These are phyloP conservation scores for Talaromyces proteolyticus DNA, from an alignment of 495 filamentous ascomycete species.

Conservation along the genomic window DNA sequence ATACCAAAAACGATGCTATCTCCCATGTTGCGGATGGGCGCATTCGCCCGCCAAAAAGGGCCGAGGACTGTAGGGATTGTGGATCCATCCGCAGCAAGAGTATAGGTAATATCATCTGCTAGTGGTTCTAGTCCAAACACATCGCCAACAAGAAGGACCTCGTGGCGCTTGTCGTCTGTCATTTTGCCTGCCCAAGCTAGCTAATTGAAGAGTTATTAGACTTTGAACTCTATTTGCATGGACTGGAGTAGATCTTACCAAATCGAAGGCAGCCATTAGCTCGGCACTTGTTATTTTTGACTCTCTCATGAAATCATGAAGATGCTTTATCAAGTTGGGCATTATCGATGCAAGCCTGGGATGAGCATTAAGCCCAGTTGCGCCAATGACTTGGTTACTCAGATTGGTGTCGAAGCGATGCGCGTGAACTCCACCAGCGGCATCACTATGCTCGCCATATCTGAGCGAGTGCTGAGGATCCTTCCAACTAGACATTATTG, in stretches of 20 bases:
- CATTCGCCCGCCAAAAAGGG: conserved; percentile 81
- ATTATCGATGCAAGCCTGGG: conserved; percentile 38
- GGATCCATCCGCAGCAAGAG: conserved; percentile 34
- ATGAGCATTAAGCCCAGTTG: not conserved
- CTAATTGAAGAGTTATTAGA: conserved; percentile 45
- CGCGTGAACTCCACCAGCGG: too few species aligned
- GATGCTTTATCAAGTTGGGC: conserved; percentile 59
- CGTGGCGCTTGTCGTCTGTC: not conserved
- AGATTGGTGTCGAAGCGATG: too few species aligned
- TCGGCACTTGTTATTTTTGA: conserved; percentile 75
- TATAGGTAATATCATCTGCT: not conserved
- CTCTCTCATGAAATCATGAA: conserved; percentile 80
- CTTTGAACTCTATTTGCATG: too few species aligned
- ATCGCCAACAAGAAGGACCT: not conserved
- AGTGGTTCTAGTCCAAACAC: not conserved
- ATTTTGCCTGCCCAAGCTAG: not conserved
- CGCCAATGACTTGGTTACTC: conserved; percentile 12
- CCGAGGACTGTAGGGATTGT: conserved; percentile 80
- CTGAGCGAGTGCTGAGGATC: too few species aligned
- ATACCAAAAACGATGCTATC: conserved; percentile 63
- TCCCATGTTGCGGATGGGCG: conserved; percentile 66
- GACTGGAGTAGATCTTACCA: too few species aligned
- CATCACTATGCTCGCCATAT: too few species aligned
- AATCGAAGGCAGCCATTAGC: conserved; percentile 75
- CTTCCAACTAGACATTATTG: too few species aligned